These are phyloP conservation scores for Astraeus odoratus DNA, from an alignment of 768 basidiomycete species.

Conservation along the genomic window DNA sequence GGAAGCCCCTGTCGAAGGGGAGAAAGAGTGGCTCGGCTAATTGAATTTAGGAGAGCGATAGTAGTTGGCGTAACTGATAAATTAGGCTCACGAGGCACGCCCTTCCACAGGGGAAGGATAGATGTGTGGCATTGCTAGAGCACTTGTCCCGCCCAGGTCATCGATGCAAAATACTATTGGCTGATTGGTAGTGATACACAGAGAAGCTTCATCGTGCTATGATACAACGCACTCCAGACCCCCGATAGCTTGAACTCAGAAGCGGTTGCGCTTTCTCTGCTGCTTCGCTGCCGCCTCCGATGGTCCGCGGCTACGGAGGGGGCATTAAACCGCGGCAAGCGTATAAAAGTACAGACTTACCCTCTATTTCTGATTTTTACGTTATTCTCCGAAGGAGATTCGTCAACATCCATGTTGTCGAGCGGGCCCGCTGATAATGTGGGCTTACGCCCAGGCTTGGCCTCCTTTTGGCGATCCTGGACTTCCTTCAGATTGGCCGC, in stretches of 20 bases:
- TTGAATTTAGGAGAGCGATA: no score
- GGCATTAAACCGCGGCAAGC: not conserved
- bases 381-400: conserved; percentile 34
- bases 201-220: not conserved
- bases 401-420: conserved; percentile 64
- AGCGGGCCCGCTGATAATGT: conserved; percentile 10
- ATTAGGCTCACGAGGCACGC: no score
- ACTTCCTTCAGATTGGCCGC: conserved; percentile 54
- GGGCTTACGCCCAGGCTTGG: conserved; percentile 29
- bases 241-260: conserved; percentile 20
- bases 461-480: conserved; percentile 57
- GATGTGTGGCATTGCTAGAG: no score
- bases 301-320: conserved; percentile 19
- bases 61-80: no score
- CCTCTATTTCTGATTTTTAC: conserved; percentile 53
- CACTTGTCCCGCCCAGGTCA: no score
- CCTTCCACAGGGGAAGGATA: no score
- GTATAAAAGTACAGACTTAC: conserved; percentile 31
- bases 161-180: no score
- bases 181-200: conserved; percentile 11
- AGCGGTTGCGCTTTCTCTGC: conserved; percentile 52
- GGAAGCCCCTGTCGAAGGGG: no score
- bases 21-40: no score
- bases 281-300: conserved; percentile 41
- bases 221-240: not conserved